Percentiles rank a stretch among this genome's conserved stretches.
phyloP scores from a whole-genome alignment of 805 yeast genomes.

The Blastobotrys americana region DNA sequence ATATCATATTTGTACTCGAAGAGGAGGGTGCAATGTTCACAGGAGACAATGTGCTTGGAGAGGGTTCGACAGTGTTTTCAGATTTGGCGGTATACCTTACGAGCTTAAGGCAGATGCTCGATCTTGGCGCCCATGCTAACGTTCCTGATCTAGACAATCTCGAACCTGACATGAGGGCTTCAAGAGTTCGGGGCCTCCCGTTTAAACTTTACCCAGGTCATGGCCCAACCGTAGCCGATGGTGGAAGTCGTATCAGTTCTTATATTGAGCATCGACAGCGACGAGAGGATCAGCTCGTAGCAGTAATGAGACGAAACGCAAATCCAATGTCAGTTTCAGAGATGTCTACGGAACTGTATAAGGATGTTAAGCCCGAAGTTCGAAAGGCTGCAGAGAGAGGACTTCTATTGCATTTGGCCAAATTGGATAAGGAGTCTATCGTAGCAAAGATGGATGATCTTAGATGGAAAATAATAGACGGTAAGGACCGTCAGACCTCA shows the following conservation, averaged over 20 bases:
- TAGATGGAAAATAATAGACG: constrained; percentile 8
- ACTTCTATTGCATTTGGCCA: constrained; percentile 26
- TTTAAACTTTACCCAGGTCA: constrained; percentile 32
- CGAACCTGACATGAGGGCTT: neutral
- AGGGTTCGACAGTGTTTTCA: constrained; percentile 32
- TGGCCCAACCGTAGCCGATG: constrained; percentile 30
- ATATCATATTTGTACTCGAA: constrained; percentile 29
- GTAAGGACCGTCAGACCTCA: neutral
- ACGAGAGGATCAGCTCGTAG: constrained; percentile 29
- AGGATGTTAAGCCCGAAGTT: constrained; percentile 21
- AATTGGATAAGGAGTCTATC: constrained; percentile 22
- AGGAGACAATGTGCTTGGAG: constrained; percentile 35
- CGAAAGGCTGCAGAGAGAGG: constrained; percentile 29
- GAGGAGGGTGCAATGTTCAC: constrained; percentile 30
- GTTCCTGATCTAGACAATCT: neutral
- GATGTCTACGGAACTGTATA: constrained; percentile 25
- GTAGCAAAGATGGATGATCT: constrained; percentile 11
- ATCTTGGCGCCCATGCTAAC: constrained; percentile 13
- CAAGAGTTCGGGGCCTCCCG: constrained; percentile 1
- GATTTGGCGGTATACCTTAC: constrained; percentile 27
- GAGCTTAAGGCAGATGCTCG: constrained; percentile 25
- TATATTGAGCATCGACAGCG: constrained; percentile 31
- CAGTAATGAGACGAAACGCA: constrained; percentile 11
- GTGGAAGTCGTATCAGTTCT: constrained; percentile 24
- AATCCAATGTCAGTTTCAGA: constrained; percentile 14